Evolutionary conservation across 352 stramenopile species (phyloP), one percentile per base, ranked within the genome.

Genomic region (Phytophthora foliorum): DNA sequence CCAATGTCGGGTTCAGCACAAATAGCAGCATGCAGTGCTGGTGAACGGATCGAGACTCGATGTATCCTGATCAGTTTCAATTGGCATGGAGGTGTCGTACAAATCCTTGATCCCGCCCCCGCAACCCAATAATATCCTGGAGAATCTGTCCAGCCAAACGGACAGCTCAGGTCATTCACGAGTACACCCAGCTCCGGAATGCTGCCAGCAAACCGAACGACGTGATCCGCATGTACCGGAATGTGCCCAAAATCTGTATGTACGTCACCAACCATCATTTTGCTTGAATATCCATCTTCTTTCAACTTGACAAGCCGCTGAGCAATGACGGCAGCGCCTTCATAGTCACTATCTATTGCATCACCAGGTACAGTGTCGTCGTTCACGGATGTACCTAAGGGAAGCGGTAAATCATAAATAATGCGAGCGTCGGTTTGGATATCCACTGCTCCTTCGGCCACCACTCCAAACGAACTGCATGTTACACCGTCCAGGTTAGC

Each of bases 371-470:
- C n/a, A 1, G 57, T 52, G 17, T 51, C 44, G n/a, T 63, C 42
- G 29, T 73, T 73, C n/a, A 73, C 29, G 0, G 57, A 63, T 3
- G 6, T 27, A 19, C 21, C 32, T 3, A 10, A 2, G 11, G 65
- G 65, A 24, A 57, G 55, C 0, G 56, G 67, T 2, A 66, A 11
- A 29, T 72, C 49, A 21, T 72, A 50, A 24, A 72, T 72, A 1
- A 72, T 32, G 1, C 63, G 55, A 4, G 55, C 51, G 17, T 60
- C 63, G 5, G 29, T 25, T 10, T 2, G 13, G 4, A 68, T 44
- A 2, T 25, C 16, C 1, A 36, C 8, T 3, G 11, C 32, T 38
- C 32, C 32, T 29, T 29, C 6, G 3, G 25, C 25, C 8, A 38
- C 32, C 1, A 6, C 11, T 57, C 49, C 63, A 17, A 71, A 71